Conservation (phyloP, 75 land plant species). For the Selaginella tamariscina region DNA sequence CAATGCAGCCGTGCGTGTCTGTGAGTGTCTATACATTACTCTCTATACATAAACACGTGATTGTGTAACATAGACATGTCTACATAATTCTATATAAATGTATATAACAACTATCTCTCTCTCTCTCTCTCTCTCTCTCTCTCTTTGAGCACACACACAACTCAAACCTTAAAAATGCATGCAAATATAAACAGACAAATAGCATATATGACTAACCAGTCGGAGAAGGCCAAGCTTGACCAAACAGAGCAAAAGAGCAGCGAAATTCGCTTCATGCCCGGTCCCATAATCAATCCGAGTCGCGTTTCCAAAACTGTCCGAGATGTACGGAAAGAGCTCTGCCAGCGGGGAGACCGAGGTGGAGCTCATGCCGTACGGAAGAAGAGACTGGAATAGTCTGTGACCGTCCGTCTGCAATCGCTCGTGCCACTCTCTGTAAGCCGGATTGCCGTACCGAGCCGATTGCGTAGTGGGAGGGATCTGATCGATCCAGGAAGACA, state of each 20-base stretch:
- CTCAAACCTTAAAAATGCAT: too few relatives aligned
- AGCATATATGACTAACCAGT: too few relatives aligned
- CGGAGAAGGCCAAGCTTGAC: slow-evolving; percentile 68
- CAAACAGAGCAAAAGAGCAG: slow-evolving; percentile 79
- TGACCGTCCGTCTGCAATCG: slow-evolving; percentile 30
- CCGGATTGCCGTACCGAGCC: slow-evolving; percentile 68
- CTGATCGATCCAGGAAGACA: slow-evolving; percentile 52
- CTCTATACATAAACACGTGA: too few relatives aligned
- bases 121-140: too few relatives aligned
- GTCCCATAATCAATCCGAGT: slow-evolving; percentile 87
- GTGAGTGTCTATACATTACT: too few relatives aligned
- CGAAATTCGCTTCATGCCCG: slow-evolving; percentile 94
- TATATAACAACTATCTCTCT: too few relatives aligned
- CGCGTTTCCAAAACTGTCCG: slow-evolving; percentile 84
- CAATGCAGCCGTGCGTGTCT: too few relatives aligned
- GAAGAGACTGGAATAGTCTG: slow-evolving; percentile 26
- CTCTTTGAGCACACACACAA: too few relatives aligned
- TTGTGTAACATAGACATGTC: too few relatives aligned
- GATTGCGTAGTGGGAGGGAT: slow-evolving; percentile 58
- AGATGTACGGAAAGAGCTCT: slow-evolving; percentile 68
- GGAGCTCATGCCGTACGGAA: slow-evolving; percentile 12
- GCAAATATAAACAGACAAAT: too few relatives aligned
- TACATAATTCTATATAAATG: too few relatives aligned
- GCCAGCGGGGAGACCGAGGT: slow-evolving; percentile 13
- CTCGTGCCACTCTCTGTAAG: slow-evolving; percentile 62